Evolutionary conservation across 2,329 filamentous ascomycete genomes (phyloP).

Genomic region (Setomelanomma holmii): DNA sequence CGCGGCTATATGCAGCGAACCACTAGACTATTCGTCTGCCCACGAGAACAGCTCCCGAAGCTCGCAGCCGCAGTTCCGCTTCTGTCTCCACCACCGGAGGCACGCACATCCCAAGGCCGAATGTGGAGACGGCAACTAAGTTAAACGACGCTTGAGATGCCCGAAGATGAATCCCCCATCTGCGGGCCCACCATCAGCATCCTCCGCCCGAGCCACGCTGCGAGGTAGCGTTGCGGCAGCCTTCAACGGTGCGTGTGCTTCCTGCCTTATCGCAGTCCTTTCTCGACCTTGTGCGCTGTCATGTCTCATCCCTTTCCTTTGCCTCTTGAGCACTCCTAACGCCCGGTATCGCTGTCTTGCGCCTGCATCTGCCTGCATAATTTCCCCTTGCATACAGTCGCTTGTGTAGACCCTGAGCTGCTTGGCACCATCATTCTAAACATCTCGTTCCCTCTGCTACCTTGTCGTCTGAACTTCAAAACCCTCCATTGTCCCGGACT

Average conservation of each 20-base stretch:
- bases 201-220: constrained; percentile 37
- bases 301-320: constrained; percentile 4
- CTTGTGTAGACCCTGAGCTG: not conserved
- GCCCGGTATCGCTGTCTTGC: not conserved
- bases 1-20: not conserved
- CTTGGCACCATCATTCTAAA: not conserved
- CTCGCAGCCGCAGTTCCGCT: not conserved
- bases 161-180: constrained; percentile 1
- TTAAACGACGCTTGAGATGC: not conserved
- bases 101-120: not conserved
- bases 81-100: not conserved
- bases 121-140: constrained; percentile 8
- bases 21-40: not conserved
- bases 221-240: constrained; percentile 49
- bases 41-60: not conserved
- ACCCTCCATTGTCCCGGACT: not conserved
- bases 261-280: not conserved
- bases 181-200: constrained; percentile 25
- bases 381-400: not conserved
- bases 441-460: not conserved
- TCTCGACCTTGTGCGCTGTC: not conserved
- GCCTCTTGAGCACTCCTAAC: not conserved
- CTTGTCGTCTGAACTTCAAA: not conserved
- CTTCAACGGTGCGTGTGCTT: constrained; percentile 47
- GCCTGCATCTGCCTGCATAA: not conserved